Percentiles rank a stretch among this genome's conserved stretches.
These are phyloP conservation scores for Neurospora tetrasperma DNA, from an alignment of 495 filamentous ascomycete genomes.

Conservation along the genomic window DNA sequence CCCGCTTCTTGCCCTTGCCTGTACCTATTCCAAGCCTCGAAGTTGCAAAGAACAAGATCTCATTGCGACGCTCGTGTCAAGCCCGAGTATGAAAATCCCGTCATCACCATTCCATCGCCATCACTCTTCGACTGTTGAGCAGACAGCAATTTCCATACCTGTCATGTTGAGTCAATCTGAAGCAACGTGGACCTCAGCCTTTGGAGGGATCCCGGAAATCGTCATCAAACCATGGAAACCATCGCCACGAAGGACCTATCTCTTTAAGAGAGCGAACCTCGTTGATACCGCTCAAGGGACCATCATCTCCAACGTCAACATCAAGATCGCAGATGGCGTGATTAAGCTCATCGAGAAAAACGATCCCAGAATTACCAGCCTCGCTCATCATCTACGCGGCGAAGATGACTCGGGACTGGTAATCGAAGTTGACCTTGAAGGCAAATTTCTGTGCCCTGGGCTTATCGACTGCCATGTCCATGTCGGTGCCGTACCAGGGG, in stretches of 20 bases:
- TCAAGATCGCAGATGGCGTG: constrained; percentile 18
- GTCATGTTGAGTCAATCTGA: background rate
- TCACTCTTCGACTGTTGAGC: background rate
- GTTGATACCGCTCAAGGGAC: constrained; percentile 22
- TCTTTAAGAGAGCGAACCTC: constrained; percentile 25
- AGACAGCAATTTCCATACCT: background rate
- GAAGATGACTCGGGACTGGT: constrained; percentile 3
- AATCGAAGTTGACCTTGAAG: constrained; percentile 27
- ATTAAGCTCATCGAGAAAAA: constrained; percentile 7
- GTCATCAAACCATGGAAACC: constrained; percentile 30
- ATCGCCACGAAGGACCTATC: constrained; percentile 10
- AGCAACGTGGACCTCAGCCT: background rate
- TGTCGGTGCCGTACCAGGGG: constrained; percentile 36
- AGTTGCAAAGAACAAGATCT: background rate
- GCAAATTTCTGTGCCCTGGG: constrained; percentile 42
- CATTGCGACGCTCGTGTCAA: background rate
- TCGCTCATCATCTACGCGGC: background rate
- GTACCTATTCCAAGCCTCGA: background rate
- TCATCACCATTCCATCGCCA: background rate
- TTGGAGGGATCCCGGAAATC: constrained; percentile 3
- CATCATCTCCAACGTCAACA: constrained; percentile 16
- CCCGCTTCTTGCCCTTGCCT: background rate
- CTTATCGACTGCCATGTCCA: constrained; percentile 54
- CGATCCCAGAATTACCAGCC: background rate
- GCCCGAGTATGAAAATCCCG: background rate